Conservation (phyloP, 306 rosid genomes). For the Spatholobus suberectus region DNA sequence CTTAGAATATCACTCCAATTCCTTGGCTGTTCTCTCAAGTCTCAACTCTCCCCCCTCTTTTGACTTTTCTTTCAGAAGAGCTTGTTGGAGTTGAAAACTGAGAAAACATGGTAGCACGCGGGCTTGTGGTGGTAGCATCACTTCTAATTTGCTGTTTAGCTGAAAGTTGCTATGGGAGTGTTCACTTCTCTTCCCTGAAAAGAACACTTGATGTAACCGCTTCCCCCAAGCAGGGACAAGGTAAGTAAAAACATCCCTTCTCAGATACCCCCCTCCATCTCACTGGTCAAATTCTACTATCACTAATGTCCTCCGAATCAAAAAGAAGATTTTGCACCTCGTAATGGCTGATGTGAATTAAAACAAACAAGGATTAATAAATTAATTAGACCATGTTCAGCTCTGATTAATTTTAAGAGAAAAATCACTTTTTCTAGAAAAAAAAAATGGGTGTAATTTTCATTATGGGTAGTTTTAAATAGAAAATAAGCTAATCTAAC, state of each 20-base stretch:
- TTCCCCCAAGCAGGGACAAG: constrained; percentile 67
- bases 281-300: background rate
- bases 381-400: background rate
- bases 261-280: background rate
- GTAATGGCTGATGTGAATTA: background rate
- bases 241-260: constrained; percentile 48
- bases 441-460: too few relatives aligned
- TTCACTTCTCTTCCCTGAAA: constrained; percentile 64
- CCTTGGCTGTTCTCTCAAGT: constrained; percentile 8
- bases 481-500: background rate
- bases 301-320: background rate
- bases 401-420: background rate
- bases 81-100: constrained; percentile 13
- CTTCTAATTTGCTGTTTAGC: constrained; percentile 64
- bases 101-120: constrained; percentile 62
- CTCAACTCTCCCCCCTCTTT: background rate
- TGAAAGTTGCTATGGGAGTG: constrained; percentile 53
- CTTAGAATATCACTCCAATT: background rate
- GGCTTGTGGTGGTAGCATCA: constrained; percentile 54
- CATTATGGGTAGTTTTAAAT: background rate
- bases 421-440: too few relatives aligned
- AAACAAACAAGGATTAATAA: background rate
- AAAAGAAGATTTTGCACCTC: background rate
- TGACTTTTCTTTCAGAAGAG: constrained; percentile 24
- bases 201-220: constrained; percentile 67